A percentile compares a stretch with the other conserved stretches of the same genome.
Conservation (phyloP, 257 asterid genomes). For the Nicotiana noctiflora region DNA sequence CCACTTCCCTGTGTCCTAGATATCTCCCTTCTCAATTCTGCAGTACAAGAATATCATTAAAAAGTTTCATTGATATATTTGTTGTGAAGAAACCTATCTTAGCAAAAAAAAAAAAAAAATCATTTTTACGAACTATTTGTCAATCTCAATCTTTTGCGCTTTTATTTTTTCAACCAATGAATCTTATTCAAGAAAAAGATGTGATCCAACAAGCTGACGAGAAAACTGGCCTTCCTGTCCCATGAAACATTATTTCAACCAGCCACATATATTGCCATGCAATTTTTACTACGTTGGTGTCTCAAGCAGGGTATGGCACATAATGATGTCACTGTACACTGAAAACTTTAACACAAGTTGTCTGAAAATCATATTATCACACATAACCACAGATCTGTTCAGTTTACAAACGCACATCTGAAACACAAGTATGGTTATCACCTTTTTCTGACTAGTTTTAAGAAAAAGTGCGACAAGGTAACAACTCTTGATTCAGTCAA, state of each 20-base stretch:
- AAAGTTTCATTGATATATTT: background rate
- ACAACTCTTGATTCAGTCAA: background rate
- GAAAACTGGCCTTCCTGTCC: slow-evolving; percentile 2
- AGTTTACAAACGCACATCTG: background rate
- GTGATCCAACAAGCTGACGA: background rate
- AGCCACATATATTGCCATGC: background rate
- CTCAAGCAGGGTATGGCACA: background rate
- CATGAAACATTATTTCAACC: background rate
- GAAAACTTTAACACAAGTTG: background rate
- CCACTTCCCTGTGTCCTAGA: slow-evolving; percentile 42
- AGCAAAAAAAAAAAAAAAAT: background rate
- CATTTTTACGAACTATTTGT: background rate
- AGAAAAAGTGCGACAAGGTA: background rate
- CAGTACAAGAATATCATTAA: slow-evolving; percentile 16
- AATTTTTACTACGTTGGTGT: background rate
- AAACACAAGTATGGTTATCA: background rate
- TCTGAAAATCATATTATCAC: slow-evolving; percentile 2
- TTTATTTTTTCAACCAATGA: background rate
- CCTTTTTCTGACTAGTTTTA: background rate
- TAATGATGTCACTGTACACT: background rate
- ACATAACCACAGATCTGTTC: background rate
- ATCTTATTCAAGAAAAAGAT: background rate
- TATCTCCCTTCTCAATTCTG: slow-evolving; percentile 64
- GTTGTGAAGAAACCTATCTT: background rate
- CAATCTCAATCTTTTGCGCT: background rate